phyloP scores from a whole-genome alignment of 2,329 filamentous ascomycete species.

The Scedosporium aurantiacum region DNA sequence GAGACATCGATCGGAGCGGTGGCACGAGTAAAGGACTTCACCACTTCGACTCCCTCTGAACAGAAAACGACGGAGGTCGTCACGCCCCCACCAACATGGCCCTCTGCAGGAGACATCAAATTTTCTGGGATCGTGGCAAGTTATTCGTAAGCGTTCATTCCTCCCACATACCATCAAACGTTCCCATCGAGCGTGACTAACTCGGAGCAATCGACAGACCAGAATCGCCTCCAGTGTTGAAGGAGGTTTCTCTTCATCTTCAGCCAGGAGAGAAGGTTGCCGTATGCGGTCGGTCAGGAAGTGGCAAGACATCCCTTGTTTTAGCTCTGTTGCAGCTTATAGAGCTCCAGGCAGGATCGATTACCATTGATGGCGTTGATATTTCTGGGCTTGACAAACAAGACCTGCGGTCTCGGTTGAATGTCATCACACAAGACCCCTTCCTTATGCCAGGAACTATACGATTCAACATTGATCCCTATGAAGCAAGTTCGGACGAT shows the following conservation, averaged over 20 bases:
- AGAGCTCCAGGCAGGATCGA: conserved; percentile 20
- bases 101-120: too few species aligned
- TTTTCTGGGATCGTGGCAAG: too few species aligned
- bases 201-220: conserved; percentile 14
- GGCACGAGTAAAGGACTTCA: too few species aligned
- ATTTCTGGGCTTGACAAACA: conserved; percentile 26
- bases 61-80: too few species aligned
- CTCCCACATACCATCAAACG: too few species aligned
- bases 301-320: conserved; percentile 33
- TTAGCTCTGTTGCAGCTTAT: conserved; percentile 28
- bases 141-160: too few species aligned
- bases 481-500: conserved; percentile 16
- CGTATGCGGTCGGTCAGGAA: conserved; percentile 25
- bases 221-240: conserved; percentile 15
- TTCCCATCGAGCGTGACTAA: too few species aligned
- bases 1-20: too few species aligned
- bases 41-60: too few species aligned
- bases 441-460: conserved; percentile 37
- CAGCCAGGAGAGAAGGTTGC: conserved; percentile 21
- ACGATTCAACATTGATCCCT: conserved; percentile 31
- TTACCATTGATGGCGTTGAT: conserved; percentile 27
- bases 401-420: conserved; percentile 33
- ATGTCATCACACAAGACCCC: conserved; percentile 42
- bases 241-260: conserved; percentile 17
- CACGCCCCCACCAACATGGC: too few species aligned